phyloP scores from a whole-genome alignment of 352 stramenopile species.

The Globisporangium sylvaticum region DNA sequence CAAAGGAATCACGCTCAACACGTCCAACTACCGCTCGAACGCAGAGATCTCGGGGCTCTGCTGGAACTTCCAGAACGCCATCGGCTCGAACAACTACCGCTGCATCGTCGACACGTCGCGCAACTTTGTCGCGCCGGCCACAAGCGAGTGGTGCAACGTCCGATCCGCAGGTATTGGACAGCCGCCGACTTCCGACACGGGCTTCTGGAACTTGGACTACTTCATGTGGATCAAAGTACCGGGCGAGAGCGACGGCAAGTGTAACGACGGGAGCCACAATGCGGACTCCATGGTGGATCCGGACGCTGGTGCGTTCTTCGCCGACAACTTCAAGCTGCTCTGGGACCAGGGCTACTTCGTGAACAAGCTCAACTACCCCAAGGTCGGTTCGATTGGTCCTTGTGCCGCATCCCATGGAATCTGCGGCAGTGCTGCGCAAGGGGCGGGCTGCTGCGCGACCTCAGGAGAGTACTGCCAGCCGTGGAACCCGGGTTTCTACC shows the following conservation, averaged over 20 bases:
- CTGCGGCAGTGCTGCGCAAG: neutral
- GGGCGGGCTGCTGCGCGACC: neutral
- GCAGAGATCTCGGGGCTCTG: conserved; percentile 46
- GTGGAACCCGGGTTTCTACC: conserved; percentile 7
- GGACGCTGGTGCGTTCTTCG: conserved; percentile 49
- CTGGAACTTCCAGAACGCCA: conserved; percentile 47
- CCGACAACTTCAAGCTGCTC: conserved; percentile 41
- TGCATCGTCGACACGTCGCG: conserved; percentile 68
- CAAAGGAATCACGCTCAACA: conserved; percentile 67
- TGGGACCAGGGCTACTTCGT: conserved; percentile 76
- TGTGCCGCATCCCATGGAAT: neutral
- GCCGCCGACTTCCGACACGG: conserved; percentile 44
- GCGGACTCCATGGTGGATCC: conserved; percentile 28
- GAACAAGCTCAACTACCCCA: neutral
- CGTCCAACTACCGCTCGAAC: conserved; percentile 67
- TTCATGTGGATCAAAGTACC: conserved; percentile 67
- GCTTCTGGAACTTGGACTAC: conserved; percentile 51
- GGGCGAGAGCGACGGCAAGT: conserved; percentile 62
- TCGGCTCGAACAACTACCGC: conserved; percentile 34
- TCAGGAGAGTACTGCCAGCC: conserved; percentile 4
- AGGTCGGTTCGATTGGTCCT: no score
- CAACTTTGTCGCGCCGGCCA: conserved; percentile 39
- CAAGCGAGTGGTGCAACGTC: conserved; percentile 69
- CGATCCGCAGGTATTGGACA: conserved; percentile 48
- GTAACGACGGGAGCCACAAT: conserved; percentile 34